phyloP scores from a whole-genome alignment of 345 rosid genomes.

The Camelina sativa region DNA sequence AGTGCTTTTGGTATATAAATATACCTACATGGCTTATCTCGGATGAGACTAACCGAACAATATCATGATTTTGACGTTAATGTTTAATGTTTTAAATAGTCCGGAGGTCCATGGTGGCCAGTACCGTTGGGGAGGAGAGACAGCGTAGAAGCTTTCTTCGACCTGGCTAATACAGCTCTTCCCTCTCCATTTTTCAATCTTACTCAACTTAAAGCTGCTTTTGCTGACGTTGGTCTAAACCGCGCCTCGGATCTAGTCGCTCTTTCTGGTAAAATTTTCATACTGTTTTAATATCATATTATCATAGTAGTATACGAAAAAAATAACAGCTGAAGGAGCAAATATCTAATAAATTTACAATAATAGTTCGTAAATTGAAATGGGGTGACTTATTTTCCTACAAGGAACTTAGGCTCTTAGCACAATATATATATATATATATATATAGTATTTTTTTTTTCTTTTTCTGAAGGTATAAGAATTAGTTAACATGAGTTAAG shows the following conservation, averaged over 20 bases:
- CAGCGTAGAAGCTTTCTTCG: constrained; percentile 39
- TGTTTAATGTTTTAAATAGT: constrained; percentile 23
- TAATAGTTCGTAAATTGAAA: background rate
- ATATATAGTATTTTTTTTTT: background rate
- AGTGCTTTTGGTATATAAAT: constrained; percentile 41
- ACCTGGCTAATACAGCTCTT: constrained; percentile 40
- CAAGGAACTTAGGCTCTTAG: background rate
- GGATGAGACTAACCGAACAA: background rate
- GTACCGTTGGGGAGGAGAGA: constrained; percentile 49
- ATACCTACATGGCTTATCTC: background rate
- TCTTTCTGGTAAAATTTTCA: constrained; percentile 44
- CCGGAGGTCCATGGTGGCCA: constrained; percentile 50
- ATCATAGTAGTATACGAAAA: too few relatives aligned
- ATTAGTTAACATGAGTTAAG: background rate
- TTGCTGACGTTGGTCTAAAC: constrained; percentile 41
- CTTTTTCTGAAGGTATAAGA: too few relatives aligned
- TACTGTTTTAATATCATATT: too few relatives aligned
- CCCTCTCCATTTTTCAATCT: constrained; percentile 42
- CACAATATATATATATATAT: background rate
- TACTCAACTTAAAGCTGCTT: constrained; percentile 20
- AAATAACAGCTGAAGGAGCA: background rate
- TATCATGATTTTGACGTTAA: background rate
- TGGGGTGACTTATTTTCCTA: background rate
- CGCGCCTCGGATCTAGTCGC: constrained; percentile 45
- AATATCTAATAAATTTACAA: background rate